phyloP scores from a whole-genome alignment of 805 yeast genomes.

The Candida tibetensis region DNA sequence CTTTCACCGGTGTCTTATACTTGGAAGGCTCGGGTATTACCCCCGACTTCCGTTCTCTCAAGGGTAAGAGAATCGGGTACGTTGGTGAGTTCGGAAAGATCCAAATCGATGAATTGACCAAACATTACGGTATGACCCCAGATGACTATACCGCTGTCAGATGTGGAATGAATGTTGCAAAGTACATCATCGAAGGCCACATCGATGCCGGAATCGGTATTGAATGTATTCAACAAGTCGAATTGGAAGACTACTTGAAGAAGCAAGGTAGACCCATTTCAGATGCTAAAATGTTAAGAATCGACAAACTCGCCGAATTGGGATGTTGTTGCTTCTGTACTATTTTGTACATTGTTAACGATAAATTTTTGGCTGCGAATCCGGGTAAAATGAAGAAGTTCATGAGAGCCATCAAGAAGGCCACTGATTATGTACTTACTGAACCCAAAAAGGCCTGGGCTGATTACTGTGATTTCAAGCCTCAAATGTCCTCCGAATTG shows the following conservation, averaged over 20 bases:
- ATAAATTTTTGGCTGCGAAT: slow-evolving; percentile 44
- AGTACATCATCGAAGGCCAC: slow-evolving; percentile 51
- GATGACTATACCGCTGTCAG: slow-evolving; percentile 55
- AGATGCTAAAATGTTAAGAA: slow-evolving; percentile 55
- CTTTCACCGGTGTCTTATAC: slow-evolving; percentile 55
- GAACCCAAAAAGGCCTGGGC: slow-evolving; percentile 47
- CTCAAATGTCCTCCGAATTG: slow-evolving; percentile 41
- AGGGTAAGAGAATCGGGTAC: slow-evolving; percentile 53
- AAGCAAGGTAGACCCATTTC: slow-evolving; percentile 40
- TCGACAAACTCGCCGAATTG: slow-evolving; percentile 52
- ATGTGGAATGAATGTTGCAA: slow-evolving; percentile 60
- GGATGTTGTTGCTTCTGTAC: slow-evolving; percentile 63
- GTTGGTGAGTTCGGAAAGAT: slow-evolving; percentile 61
- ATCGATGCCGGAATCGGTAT: slow-evolving; percentile 60
- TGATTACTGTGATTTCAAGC: slow-evolving; percentile 47
- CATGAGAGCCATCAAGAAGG: slow-evolving; percentile 48
- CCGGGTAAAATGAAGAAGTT: slow-evolving; percentile 46
- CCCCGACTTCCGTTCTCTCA: slow-evolving; percentile 48
- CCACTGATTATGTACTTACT: slow-evolving; percentile 47
- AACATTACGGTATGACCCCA: slow-evolving; percentile 55
- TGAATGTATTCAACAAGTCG: slow-evolving; percentile 59
- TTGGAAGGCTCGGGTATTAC: slow-evolving; percentile 51
- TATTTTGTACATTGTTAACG: slow-evolving; percentile 52
- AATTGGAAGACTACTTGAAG: slow-evolving; percentile 49
- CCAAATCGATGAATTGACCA: slow-evolving; percentile 54